Evolutionary conservation across 331 rosid species (phyloP).

Genomic region (Acacia concinna): DNA sequence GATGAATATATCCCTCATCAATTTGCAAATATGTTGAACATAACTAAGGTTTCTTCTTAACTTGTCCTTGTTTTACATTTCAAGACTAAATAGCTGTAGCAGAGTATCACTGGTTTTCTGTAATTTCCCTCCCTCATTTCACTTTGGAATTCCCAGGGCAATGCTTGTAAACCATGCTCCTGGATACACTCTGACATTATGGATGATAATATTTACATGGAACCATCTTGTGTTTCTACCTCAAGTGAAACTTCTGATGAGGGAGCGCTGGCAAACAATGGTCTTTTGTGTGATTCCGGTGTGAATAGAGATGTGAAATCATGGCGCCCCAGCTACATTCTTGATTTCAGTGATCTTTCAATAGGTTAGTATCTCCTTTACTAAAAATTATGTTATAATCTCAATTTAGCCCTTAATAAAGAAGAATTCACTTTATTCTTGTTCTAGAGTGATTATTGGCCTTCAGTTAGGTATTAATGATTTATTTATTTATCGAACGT

Average conservation of each 20-base stretch:
- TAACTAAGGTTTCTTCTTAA: conserved; percentile 60
- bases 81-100: conserved; percentile 8
- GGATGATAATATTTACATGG: conserved; percentile 95
- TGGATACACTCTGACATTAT: conserved; percentile 94
- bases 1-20: conserved; percentile 79
- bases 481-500: neutral
- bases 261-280: conserved; percentile 34
- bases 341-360: conserved; percentile 92
- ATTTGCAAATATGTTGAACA: conserved; percentile 50
- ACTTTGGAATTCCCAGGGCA: conserved; percentile 56
- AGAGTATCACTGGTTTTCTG: conserved; percentile 5
- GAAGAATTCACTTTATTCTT: neutral
- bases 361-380: conserved; percentile 57
- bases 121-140: conserved; percentile 15
- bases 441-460: conserved; percentile 18
- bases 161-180: conserved; percentile 57
- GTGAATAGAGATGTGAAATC: conserved; percentile 46
- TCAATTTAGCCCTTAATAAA: conserved; percentile 8
- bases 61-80: conserved; percentile 15
- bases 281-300: conserved; percentile 36
- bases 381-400: conserved; percentile 14
- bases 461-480: conserved; percentile 6
- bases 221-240: conserved; percentile 45
- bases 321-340: conserved; percentile 83
- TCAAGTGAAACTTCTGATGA: conserved; percentile 40